These are phyloP conservation scores for Malus hybrid DNA, from an alignment of 331 rosid genomes.

Conservation along the genomic window DNA sequence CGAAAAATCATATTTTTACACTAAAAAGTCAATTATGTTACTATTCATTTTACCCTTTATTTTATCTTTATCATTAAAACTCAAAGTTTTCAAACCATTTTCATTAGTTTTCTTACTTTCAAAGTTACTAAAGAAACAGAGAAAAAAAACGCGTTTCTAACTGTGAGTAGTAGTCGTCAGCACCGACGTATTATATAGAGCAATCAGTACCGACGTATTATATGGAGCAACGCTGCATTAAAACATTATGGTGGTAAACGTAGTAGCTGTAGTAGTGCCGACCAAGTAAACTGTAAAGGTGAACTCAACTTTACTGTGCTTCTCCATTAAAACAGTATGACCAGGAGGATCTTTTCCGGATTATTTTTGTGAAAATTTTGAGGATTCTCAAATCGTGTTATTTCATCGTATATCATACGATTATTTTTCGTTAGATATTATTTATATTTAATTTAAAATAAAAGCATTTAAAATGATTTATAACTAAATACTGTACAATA, in stretches of 20 bases:
- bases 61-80: too few relatives aligned
- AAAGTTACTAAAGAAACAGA: neutral
- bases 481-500: rapidly evolving
- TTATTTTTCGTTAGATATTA: rapidly evolving
- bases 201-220: slow-evolving; percentile 11
- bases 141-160: slow-evolving; percentile 4
- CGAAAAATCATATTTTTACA: too few relatives aligned
- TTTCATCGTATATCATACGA: too few relatives aligned
- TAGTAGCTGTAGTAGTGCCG: neutral
- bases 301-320: neutral
- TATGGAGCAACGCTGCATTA: neutral
- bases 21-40: too few relatives aligned
- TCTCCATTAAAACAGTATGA: neutral
- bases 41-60: too few relatives aligned
- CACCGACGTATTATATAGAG: slow-evolving; percentile 3
- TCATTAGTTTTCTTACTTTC: too few relatives aligned
- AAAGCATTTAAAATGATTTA: too few relatives aligned
- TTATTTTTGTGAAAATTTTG: rapidly evolving
- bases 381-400: too few relatives aligned
- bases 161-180: neutral
- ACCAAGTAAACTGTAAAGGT: neutral
- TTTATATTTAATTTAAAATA: too few relatives aligned
- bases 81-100: too few relatives aligned
- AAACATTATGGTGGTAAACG: neutral
- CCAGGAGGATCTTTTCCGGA: neutral